Conservation (phyloP, 352 stramenopile genomes). For the Saprolegnia parasitica region DNA sequence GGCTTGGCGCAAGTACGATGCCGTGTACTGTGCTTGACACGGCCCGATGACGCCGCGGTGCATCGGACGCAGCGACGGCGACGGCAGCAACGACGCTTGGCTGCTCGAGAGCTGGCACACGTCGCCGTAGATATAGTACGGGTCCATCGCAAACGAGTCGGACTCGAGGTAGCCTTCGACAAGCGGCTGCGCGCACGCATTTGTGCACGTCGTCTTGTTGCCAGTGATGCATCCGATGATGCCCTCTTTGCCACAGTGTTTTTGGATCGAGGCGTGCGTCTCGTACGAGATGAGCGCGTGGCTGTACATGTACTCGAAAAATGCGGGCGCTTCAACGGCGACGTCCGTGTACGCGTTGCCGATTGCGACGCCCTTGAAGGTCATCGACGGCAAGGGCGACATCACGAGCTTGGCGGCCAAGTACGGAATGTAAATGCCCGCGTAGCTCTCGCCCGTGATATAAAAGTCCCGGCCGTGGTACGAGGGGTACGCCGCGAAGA, state of each 20-base stretch:
- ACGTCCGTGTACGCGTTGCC: conserved; percentile 37
- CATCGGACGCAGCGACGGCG: no score
- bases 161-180: conserved; percentile 29
- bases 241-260: no score
- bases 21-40: neutral
- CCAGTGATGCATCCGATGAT: neutral
- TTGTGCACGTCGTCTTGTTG: no score
- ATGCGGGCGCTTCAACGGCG: neutral
- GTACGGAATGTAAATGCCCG: conserved; percentile 36
- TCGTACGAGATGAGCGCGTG: conserved; percentile 34
- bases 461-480: conserved; percentile 41
- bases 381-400: conserved; percentile 42
- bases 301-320: conserved; percentile 29
- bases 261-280: conserved; percentile 36
- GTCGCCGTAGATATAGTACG: conserved; percentile 21
- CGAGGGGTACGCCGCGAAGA: conserved; percentile 59
- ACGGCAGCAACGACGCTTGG: no score
- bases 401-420: conserved; percentile 59
- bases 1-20: conserved; percentile 45
- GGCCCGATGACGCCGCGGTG: conserved; percentile 30
- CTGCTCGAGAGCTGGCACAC: neutral
- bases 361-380: conserved; percentile 43
- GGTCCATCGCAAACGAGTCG: neutral
- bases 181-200: neutral
- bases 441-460: conserved; percentile 35